A percentile compares a stretch with the other conserved stretches of the same genome.
Conservation (phyloP, 1,284 basidiomycete genomes). For the Cryptococcus deneoformans region DNA sequence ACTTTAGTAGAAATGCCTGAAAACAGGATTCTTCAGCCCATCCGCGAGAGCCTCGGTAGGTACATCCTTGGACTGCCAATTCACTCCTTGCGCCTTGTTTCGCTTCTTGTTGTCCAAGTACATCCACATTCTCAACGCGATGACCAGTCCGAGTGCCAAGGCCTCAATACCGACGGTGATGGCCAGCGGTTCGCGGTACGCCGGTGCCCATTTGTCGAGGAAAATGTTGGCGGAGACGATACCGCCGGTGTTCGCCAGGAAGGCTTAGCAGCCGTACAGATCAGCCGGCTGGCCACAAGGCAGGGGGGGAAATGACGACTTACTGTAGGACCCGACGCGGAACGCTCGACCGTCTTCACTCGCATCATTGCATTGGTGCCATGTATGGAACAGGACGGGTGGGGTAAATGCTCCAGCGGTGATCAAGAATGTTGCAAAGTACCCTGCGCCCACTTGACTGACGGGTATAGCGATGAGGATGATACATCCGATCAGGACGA, state of each 20-base stretch:
- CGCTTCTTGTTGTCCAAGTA: slow-evolving; percentile 35
- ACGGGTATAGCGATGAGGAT: slow-evolving; percentile 20
- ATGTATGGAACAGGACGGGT: slow-evolving; percentile 9
- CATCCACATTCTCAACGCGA: slow-evolving; percentile 9
- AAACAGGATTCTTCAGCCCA: slow-evolving; percentile 52
- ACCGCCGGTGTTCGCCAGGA: slow-evolving; percentile 18
- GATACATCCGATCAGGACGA: slow-evolving; percentile 34
- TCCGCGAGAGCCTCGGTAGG: slow-evolving; percentile 53
- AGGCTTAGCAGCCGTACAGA: slow-evolving; percentile 8
- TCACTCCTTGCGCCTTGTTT: slow-evolving; percentile 53
- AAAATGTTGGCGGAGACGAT: slow-evolving; percentile 24
- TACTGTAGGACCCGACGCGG: slow-evolving; percentile 12
- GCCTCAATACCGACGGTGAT: slow-evolving; percentile 13
- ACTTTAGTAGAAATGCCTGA: slow-evolving; percentile 49
- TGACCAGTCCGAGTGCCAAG: slow-evolving; percentile 9
- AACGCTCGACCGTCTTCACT: not conserved
- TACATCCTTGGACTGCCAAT: slow-evolving; percentile 52
- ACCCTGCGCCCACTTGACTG: slow-evolving; percentile 10
- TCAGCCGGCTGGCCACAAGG: slow-evolving; percentile 9
- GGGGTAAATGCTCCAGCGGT: slow-evolving; percentile 12
- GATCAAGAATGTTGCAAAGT: slow-evolving; percentile 23
- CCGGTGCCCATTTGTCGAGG: slow-evolving; percentile 11
- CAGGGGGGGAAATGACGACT: slow-evolving; percentile 14
- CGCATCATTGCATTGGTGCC: not conserved
- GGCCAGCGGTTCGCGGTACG: slow-evolving; percentile 16